Conservation (phyloP, 2,329 filamentous ascomycete genomes). For the Pseudopyrenochaeta lycopersici region DNA sequence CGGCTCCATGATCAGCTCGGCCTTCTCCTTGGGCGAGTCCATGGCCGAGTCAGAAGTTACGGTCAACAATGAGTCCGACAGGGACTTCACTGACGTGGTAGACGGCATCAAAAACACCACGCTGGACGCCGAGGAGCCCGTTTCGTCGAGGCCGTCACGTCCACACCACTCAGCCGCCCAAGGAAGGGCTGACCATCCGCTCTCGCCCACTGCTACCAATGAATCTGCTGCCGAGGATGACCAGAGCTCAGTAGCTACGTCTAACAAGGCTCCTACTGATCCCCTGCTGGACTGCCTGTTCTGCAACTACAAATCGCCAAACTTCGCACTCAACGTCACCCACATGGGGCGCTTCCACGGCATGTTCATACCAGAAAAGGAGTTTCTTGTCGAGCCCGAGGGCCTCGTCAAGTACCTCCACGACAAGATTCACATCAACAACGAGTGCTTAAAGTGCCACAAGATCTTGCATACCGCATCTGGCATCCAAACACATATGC, state of each 20-base stretch:
- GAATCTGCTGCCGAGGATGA: slow-evolving; percentile 55
- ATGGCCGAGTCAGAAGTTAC: slow-evolving; percentile 62
- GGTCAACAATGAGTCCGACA: slow-evolving; percentile 73
- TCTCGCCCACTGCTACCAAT: slow-evolving; percentile 42
- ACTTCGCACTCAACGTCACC: slow-evolving; percentile 75
- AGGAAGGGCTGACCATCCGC: slow-evolving; percentile 45
- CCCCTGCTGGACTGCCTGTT: slow-evolving; percentile 75
- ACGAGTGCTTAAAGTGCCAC: slow-evolving; percentile 89
- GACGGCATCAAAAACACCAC: slow-evolving; percentile 76
- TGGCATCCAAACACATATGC: slow-evolving; percentile 95
- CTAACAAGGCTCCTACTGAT: slow-evolving; percentile 45
- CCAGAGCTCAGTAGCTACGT: slow-evolving; percentile 35
- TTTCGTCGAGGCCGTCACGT: slow-evolving; percentile 51
- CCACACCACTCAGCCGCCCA: slow-evolving; percentile 52
- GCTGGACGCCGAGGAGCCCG: slow-evolving; percentile 54
- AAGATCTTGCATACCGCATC: slow-evolving; percentile 80
- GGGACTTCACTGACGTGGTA: slow-evolving; percentile 80
- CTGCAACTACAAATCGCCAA: slow-evolving; percentile 86
- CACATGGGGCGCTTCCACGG: slow-evolving; percentile 95
- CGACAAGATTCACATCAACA: slow-evolving; percentile 78
- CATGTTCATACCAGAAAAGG: slow-evolving; percentile 93
- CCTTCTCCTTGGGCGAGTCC: slow-evolving; percentile 88
- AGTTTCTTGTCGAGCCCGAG: slow-evolving; percentile 82
- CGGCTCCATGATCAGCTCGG: slow-evolving; percentile 83
- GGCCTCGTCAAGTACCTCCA: slow-evolving; percentile 82